Base-by-base conservation (phyloP, 139 green algal genomes). In the Monoraphidium neglectum region DNA sequence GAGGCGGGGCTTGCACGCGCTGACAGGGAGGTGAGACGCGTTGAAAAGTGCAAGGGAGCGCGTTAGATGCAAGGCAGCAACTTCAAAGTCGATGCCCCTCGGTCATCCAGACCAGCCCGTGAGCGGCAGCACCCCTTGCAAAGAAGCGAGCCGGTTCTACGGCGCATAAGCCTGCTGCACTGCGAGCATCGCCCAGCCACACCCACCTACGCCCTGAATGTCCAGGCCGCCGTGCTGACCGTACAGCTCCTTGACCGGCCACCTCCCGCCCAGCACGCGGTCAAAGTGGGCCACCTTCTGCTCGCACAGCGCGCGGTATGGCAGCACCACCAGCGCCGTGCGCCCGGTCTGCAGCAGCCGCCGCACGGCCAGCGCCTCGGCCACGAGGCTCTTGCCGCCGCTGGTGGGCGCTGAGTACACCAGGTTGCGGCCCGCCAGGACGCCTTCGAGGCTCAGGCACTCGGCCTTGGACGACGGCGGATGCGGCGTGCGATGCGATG, bases 381-480 rank as follows among this genome's bases (percentile, higher is more conserved):
- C 86, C 43, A 94, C 87, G 56, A 95, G 76, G 54, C 77, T 86
- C 80, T 95, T 95, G 49, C 90, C 90, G 16, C 88, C 90, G 67
- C 87, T 93, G 49, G 92, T 97, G 38, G 92, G 92, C 16, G 92
- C 92, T 65, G 83, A 90, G 87, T 94, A 97, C 60, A 97, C 89
- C 43, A 97, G 79, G 82, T 93, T 97, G 70, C 83, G 40, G 0
- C 87, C 87, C n/a, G 72, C 68, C 56, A 96, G 82, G 47, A 97
- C 92, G 21, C 84, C 86, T 13, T 73, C 74, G 67, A 68, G 49
- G 47, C 54, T 85, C 6, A 93, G 75, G 66, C 84, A 93, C 72
- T 91, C 87, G 0, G 87, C 91, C 87, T 89, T 78, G 13, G 23
- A 28, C 12, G 53, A 38, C 32, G 16, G 33, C 35, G 53, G 4